phyloP scores from a whole-genome alignment of 2,329 filamentous ascomycete genomes.

The Exophiala sideris region DNA sequence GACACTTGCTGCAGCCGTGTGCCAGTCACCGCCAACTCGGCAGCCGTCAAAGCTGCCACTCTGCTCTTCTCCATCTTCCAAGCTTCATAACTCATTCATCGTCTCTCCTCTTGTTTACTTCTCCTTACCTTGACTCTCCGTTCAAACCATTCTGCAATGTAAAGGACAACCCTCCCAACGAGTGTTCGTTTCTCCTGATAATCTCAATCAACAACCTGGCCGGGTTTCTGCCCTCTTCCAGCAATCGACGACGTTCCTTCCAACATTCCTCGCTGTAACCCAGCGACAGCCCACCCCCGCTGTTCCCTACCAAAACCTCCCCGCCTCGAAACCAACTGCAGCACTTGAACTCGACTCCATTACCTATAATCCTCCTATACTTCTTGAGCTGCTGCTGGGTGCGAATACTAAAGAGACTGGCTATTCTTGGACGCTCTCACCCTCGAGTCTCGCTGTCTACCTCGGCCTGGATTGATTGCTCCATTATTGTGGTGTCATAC shows the following conservation, averaged over 20 bases:
- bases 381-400: conserved; percentile 12
- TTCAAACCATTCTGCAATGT: conserved; percentile 23
- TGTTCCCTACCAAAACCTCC: conserved; percentile 5
- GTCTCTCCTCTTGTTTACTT: conserved; percentile 17
- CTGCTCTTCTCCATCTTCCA: conserved; percentile 10
- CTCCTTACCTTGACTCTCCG: conserved; percentile 9
- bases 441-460: conserved; percentile 5
- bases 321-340: conserved; percentile 9
- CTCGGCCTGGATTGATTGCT: conserved; percentile 10
- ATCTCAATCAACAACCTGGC: conserved; percentile 16
- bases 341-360: conserved; percentile 7
- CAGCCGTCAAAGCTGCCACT: not conserved
- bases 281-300: conserved; percentile 16
- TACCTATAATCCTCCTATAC: conserved; percentile 22
- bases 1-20: not conserved
- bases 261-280: conserved; percentile 22
- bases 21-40: conserved; percentile 19
- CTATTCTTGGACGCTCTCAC: not conserved
- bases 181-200: conserved; percentile 18
- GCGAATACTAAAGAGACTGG: not conserved
- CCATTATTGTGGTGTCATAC: conserved; percentile 17
- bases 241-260: conserved; percentile 24
- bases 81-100: conserved; percentile 11
- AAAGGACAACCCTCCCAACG: conserved; percentile 16
- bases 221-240: conserved; percentile 20